Conservation (phyloP, 2,329 filamentous ascomycete species). For the Penicillium hordei region DNA sequence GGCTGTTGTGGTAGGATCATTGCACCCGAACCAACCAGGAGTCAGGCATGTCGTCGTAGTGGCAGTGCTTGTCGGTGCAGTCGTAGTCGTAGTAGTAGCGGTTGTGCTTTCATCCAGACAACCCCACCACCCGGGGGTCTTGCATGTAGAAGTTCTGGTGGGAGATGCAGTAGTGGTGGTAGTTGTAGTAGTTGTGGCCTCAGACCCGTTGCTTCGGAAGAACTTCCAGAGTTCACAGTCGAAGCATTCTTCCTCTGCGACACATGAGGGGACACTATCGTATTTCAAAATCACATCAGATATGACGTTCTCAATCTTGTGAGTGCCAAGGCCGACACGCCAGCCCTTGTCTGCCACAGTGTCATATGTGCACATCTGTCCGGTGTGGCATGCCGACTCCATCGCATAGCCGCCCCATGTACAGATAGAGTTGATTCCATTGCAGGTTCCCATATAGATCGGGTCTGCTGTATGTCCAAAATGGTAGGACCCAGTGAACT, state of each 20-base stretch:
- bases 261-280: conserved; percentile 74
- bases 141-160: conserved; percentile 62
- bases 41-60: conserved; percentile 37
- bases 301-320: conserved; percentile 87
- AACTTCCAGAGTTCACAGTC: conserved; percentile 95
- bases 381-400: conserved; percentile 89
- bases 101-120: conserved; percentile 29
- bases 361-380: conserved; percentile 85
- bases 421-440: conserved; percentile 83
- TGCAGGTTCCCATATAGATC: conserved; percentile 90
- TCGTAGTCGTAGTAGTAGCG: conserved; percentile 19
- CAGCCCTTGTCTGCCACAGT: conserved; percentile 89
- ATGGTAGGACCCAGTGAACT: conserved; percentile 77
- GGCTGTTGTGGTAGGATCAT: conserved; percentile 33
- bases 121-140: conserved; percentile 38
- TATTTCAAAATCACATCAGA: conserved; percentile 83
- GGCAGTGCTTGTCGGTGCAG: conserved; percentile 27
- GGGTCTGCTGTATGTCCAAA: conserved; percentile 96
- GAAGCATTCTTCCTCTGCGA: conserved; percentile 72
- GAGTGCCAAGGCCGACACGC: conserved; percentile 85
- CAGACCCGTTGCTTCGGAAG: conserved; percentile 86
- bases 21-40: conserved; percentile 43
- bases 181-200: conserved; percentile 65
- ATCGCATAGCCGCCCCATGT: conserved; percentile 91
- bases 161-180: conserved; percentile 58